Conservation (phyloP, 768 basidiomycete genomes). For the Phylloporus arenicola region DNA sequence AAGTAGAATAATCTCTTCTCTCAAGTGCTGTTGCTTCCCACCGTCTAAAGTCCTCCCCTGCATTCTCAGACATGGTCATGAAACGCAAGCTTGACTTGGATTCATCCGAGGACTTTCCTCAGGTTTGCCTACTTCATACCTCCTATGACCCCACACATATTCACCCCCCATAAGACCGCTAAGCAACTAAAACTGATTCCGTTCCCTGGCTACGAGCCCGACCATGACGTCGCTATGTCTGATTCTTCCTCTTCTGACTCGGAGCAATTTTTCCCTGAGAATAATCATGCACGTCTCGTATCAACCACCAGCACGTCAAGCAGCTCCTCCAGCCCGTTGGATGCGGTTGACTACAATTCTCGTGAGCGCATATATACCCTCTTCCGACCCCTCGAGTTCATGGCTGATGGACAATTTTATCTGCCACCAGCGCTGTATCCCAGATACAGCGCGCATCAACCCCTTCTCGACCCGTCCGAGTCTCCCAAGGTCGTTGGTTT, state of each 20-base stretch:
- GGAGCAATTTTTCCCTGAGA: conserved; percentile 51
- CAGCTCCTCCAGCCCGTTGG: conserved; percentile 44
- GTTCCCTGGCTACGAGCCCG: conserved; percentile 60
- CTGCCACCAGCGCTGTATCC: conserved; percentile 43
- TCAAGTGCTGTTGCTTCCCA: conserved; percentile 17
- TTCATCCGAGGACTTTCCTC: conserved; percentile 46
- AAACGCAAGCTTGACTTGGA: conserved; percentile 74
- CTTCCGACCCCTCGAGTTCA: neutral
- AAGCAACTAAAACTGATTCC: conserved; percentile 75
- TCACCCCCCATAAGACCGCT: conserved; percentile 35
- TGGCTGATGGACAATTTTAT: neutral
- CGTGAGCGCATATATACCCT: conserved; percentile 35
- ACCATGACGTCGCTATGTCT: conserved; percentile 69
- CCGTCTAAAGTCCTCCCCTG: conserved; percentile 5
- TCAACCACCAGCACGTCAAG: conserved; percentile 60
- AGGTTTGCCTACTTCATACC: conserved; percentile 32
- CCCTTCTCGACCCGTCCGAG: conserved; percentile 46
- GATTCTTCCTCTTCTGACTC: conserved; percentile 48
- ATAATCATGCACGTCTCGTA: conserved; percentile 54
- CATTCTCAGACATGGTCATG: conserved; percentile 47
- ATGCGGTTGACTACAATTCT: conserved; percentile 42
- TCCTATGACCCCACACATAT: conserved; percentile 14
- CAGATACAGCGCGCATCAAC: conserved; percentile 58
- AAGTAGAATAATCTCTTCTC: conserved; percentile 16
- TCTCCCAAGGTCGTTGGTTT: conserved; percentile 51